Evolutionary conservation across 139 green algal genomes (phyloP).

Genomic region (Chlamydomonas eustigma): DNA sequence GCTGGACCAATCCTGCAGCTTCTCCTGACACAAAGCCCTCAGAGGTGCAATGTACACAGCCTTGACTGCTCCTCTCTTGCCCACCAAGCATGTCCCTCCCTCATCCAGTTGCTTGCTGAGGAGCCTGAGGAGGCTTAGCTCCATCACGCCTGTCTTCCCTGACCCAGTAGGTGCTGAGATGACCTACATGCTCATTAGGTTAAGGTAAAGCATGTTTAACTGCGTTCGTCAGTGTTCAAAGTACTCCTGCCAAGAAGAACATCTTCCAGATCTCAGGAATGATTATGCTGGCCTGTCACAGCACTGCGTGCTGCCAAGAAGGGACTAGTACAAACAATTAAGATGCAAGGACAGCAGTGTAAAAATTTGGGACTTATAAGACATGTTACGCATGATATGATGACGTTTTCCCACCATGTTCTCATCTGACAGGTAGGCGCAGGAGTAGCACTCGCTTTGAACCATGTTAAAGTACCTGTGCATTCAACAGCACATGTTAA

Average conservation of each 20-base stretch:
- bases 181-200: neutral
- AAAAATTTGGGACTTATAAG: neutral
- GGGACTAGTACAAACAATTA: no score
- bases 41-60: conserved; percentile 62
- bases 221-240: neutral
- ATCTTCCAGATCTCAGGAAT: neutral
- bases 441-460: conserved; percentile 5
- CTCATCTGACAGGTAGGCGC: neutral
- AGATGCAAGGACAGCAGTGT: no score
- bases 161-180: neutral
- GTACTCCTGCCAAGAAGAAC: neutral
- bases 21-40: conserved; percentile 76
- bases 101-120: conserved; percentile 34
- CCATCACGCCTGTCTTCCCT: conserved; percentile 93
- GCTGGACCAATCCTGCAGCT: conserved; percentile 66
- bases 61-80: conserved; percentile 26
- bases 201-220: neutral
- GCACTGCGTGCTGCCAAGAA: no score
- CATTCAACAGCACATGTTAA: neutral
- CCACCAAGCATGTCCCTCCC: neutral
- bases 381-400: neutral
- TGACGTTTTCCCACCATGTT: neutral
- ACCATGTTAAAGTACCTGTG: conserved; percentile 11
- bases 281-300: no score
- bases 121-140: conserved; percentile 82